A percentile compares a stretch with the other conserved stretches of the same genome.
Conservation (phyloP, 73 alveolate species). For the Tetrahymena malaccensis region DNA sequence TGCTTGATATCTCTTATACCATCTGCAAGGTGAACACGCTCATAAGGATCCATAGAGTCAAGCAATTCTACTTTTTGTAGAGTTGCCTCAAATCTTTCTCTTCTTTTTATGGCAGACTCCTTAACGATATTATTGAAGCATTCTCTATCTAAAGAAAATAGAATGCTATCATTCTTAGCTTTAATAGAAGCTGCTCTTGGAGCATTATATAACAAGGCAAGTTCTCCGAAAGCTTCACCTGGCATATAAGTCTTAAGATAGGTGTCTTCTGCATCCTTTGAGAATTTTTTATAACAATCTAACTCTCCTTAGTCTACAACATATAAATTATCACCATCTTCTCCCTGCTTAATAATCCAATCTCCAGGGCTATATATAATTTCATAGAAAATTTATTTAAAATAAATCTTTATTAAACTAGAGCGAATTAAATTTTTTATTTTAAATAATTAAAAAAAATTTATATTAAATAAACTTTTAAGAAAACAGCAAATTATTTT, state of each 20-base stretch:
- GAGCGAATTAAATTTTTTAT: too few relatives aligned
- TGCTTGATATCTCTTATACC: slow-evolving; percentile 58
- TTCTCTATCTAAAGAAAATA: slow-evolving; percentile 80
- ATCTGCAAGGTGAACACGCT: slow-evolving; percentile 77
- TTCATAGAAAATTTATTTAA: not conserved
- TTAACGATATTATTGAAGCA: slow-evolving; percentile 86
- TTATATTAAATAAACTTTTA: too few relatives aligned
- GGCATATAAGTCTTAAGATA: slow-evolving; percentile 48
- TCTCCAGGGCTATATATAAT: slow-evolving; percentile 51
- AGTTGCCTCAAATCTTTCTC: slow-evolving; percentile 83
- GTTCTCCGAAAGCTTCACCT: slow-evolving; percentile 93
- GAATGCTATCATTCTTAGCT: slow-evolving; percentile 43
- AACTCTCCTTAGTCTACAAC: slow-evolving; percentile 86
- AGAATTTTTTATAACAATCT: slow-evolving; percentile 57
- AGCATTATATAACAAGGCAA: slow-evolving; percentile 82
- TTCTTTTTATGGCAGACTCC: slow-evolving; percentile 74
- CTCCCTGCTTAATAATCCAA: slow-evolving; percentile 89
- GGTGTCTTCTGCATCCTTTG: slow-evolving; percentile 61
- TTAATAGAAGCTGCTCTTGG: slow-evolving; percentile 87
- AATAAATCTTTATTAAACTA: too few relatives aligned
- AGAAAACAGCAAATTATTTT: too few relatives aligned
- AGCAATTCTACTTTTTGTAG: slow-evolving; percentile 59
- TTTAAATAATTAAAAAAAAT: too few relatives aligned
- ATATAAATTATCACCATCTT: slow-evolving; percentile 90
- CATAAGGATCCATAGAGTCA: slow-evolving; percentile 76